phyloP scores from a whole-genome alignment of 192 early-diverging fungal genomes.

The Mortierella hygrophila region DNA sequence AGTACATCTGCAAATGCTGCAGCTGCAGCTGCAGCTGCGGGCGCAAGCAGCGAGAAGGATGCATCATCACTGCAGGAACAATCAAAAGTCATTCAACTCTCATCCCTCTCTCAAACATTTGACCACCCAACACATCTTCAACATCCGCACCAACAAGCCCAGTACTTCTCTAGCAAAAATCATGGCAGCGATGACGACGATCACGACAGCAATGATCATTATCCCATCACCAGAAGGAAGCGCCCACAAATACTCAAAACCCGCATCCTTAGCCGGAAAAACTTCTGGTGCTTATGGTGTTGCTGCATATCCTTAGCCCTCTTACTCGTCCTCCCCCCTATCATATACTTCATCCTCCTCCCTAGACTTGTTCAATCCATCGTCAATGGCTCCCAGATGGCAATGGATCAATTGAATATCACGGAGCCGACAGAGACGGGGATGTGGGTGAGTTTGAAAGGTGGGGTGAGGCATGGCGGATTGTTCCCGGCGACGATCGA shows the following conservation, averaged over 20 bases:
- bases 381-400: conserved; percentile 53
- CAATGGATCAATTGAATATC: conserved; percentile 38
- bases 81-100: background rate
- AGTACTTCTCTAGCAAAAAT: background rate
- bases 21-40: background rate
- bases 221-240: background rate
- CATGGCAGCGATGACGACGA: conserved; percentile 12
- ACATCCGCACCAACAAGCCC: background rate
- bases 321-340: conserved; percentile 41
- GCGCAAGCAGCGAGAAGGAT: background rate
- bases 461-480: conserved; percentile 53
- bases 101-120: background rate
- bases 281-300: conserved; percentile 46
- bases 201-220: conserved; percentile 5
- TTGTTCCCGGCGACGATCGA: conserved; percentile 54
- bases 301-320: conserved; percentile 40
- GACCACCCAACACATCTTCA: background rate
- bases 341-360: conserved; percentile 59
- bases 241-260: conserved; percentile 10
- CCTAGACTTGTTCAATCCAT: conserved; percentile 56
- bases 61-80: background rate
- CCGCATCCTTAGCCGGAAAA: conserved; percentile 49
- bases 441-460: conserved; percentile 37
- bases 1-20: background rate
- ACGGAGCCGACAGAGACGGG: conserved; percentile 27